Conservation (phyloP, 257 asterid species). For the Solanum dulcamara region DNA sequence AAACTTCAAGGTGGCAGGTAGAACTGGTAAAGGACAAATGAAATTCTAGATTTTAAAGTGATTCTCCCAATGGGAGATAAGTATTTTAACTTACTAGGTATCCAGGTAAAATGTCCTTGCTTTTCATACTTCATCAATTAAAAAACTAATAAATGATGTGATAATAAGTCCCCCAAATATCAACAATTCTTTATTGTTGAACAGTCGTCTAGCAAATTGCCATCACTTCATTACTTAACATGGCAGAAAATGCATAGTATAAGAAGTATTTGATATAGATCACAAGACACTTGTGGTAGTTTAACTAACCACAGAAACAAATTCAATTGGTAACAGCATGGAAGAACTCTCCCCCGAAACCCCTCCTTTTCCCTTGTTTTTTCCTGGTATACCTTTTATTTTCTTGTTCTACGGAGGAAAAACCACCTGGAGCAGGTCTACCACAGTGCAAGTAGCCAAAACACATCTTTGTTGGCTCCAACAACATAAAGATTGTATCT, state of each 20-base stretch:
- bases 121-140: background rate
- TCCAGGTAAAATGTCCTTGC: background rate
- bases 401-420: background rate
- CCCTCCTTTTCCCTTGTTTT: no score
- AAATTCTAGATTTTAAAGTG: background rate
- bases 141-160: background rate
- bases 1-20: background rate
- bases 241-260: background rate
- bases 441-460: background rate
- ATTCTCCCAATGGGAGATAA: background rate
- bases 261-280: background rate
- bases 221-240: background rate
- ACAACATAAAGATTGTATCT: background rate
- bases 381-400: background rate
- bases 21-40: background rate
- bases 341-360: background rate
- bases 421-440: background rate
- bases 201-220: background rate
- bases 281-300: background rate
- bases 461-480: background rate
- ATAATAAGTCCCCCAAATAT: background rate
- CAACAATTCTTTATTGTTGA: background rate
- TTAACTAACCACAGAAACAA: background rate
- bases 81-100: background rate
- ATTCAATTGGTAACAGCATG: background rate